Conservation (phyloP, 768 basidiomycete species). For the Chalciporus pseudorubinellus region DNA sequence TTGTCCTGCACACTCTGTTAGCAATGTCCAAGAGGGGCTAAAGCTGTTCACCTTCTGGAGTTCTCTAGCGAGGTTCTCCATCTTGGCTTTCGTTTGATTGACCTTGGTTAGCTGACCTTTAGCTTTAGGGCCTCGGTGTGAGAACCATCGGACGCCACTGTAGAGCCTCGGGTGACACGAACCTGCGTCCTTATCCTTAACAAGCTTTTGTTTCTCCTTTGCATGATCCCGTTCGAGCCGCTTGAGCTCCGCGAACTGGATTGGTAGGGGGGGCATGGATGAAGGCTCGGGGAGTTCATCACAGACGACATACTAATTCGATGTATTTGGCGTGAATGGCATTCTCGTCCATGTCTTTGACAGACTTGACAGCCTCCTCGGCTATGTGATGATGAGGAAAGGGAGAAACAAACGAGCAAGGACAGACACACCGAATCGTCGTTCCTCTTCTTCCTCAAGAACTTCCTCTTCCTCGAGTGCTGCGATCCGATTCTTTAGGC, state of each 20-base stretch:
- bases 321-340: conserved; percentile 85
- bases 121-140: conserved; percentile 42
- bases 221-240: conserved; percentile 84
- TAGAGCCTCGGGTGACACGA: conserved; percentile 17
- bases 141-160: conserved; percentile 10
- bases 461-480: conserved; percentile 87
- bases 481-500: conserved; percentile 83
- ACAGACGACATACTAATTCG: conserved; percentile 62
- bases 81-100: conserved; percentile 84
- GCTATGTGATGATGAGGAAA: conserved; percentile 43
- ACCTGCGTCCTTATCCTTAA: conserved; percentile 91
- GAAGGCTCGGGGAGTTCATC: conserved; percentile 16
- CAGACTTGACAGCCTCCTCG: conserved; percentile 84
- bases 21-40: conserved; percentile 8
- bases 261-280: conserved; percentile 21
- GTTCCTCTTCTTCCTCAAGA: conserved; percentile 84
- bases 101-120: conserved; percentile 85
- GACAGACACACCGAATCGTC: conserved; percentile 59
- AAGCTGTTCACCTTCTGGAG: conserved; percentile 68
- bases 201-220: conserved; percentile 88
- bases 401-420: not conserved
- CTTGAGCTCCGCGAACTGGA: conserved; percentile 85
- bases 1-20: conserved; percentile 61
- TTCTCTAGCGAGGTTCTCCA: conserved; percentile 87
- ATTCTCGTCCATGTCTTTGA: conserved; percentile 79